Evolutionary conservation across 345 rosid species (phyloP).

Genomic region (Crucihimalaya himalaica): DNA sequence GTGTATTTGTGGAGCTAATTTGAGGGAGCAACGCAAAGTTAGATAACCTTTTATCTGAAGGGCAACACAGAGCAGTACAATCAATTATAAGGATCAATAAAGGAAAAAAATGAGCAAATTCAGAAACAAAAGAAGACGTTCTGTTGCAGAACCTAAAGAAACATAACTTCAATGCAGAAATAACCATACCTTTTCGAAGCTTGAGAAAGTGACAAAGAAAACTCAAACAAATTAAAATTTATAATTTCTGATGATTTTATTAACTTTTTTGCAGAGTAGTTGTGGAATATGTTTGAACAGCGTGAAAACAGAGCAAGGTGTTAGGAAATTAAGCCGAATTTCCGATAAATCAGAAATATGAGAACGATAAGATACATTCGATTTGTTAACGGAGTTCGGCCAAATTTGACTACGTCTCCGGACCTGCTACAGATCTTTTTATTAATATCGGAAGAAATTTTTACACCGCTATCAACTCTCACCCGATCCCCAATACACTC

Average conservation of each 20-base stretch:
- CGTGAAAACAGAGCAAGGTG: conserved; percentile 78
- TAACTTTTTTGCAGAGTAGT: conserved; percentile 49
- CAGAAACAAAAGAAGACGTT: neutral
- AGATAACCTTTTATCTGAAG: conserved; percentile 84
- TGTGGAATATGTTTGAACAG: conserved; percentile 79
- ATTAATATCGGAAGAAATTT: too few species aligned
- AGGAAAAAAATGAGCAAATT: neutral
- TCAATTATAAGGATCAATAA: neutral
- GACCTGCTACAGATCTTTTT: too few species aligned
- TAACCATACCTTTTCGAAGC: too few species aligned
- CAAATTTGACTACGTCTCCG: too few species aligned
- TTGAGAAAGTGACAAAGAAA: too few species aligned
- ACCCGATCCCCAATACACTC: too few species aligned
- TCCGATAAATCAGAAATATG: too few species aligned
- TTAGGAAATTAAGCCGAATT: too few species aligned
- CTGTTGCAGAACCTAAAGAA: conserved; percentile 71
- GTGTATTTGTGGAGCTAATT: conserved; percentile 70
- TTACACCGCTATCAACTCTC: too few species aligned
- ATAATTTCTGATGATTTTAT: neutral
- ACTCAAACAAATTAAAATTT: neutral
- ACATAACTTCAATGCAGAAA: too few species aligned
- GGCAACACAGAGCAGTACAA: conserved; percentile 50
- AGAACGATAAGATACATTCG: too few species aligned
- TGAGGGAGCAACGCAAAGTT: conserved; percentile 82
- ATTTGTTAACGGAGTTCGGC: too few species aligned